These are phyloP conservation scores for Pyrenophora graminea DNA, from an alignment of 2,329 filamentous ascomycete genomes.

Conservation along the genomic window DNA sequence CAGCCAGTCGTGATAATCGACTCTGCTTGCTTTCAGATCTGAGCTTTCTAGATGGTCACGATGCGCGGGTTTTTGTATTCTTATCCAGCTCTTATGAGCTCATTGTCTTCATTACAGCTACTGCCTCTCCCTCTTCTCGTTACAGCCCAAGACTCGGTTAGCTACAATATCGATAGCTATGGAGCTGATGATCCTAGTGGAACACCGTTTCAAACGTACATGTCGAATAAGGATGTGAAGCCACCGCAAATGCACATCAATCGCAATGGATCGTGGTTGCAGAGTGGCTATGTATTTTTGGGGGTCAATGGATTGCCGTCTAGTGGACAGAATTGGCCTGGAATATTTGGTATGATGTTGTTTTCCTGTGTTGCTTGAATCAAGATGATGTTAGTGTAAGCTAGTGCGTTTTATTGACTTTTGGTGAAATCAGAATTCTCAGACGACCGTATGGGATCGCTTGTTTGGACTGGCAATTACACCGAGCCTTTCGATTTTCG, in stretches of 20 bases:
- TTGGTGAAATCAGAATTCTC: conserved; percentile 14
- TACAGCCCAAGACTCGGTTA: conserved; percentile 21
- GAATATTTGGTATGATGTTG: conserved; percentile 17
- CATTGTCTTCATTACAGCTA: conserved; percentile 1
- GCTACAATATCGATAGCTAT: conserved; percentile 19
- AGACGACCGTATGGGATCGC: conserved; percentile 19
- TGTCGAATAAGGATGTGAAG: conserved; percentile 20
- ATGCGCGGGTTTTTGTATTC: neutral
- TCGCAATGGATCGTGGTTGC: conserved; percentile 14
- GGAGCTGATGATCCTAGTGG: conserved; percentile 11
- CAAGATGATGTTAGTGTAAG: neutral
- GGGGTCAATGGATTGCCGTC: conserved; percentile 22
- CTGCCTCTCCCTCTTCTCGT: neutral
- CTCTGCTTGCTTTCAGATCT: no score
- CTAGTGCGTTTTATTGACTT: no score
- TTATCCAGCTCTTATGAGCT: neutral
- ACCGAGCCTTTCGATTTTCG: conserved; percentile 27
- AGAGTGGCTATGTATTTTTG: conserved; percentile 20
- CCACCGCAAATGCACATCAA: conserved; percentile 25
- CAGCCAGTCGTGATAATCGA: no score
- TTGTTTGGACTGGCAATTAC: conserved; percentile 27
- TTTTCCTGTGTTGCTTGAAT: neutral
- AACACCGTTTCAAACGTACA: conserved; percentile 22
- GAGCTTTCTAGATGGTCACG: no score
- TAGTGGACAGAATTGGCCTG: conserved; percentile 24